These are phyloP conservation scores for Lentithecium fluviatile DNA, from an alignment of 495 filamentous ascomycete species.

Conservation along the genomic window DNA sequence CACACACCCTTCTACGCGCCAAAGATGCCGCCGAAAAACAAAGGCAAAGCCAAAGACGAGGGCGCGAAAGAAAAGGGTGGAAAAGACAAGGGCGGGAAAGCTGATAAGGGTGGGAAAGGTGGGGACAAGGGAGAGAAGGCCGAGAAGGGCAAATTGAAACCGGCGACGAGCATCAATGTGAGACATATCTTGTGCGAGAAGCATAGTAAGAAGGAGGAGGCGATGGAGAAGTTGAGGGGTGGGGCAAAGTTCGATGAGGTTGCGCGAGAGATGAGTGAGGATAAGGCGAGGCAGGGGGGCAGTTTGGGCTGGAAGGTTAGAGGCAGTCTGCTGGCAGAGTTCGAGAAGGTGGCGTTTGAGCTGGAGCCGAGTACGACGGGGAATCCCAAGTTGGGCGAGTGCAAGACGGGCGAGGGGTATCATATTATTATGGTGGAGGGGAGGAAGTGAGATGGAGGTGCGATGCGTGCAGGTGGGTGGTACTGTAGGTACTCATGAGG, in stretches of 20 bases:
- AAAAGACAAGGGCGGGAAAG: not conserved
- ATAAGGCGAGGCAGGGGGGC: slow-evolving; percentile 82
- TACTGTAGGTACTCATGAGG: too few species aligned
- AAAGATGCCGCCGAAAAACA: slow-evolving; percentile 57
- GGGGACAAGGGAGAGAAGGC: not conserved
- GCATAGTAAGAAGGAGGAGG: slow-evolving; percentile 83
- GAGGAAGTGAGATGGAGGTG: slow-evolving; percentile 51
- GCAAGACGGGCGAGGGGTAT: slow-evolving; percentile 85
- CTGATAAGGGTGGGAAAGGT: slow-evolving; percentile 44
- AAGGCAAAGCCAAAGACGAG: slow-evolving; percentile 50
- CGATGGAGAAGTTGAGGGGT: slow-evolving; percentile 69
- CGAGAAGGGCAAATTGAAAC: slow-evolving; percentile 60
- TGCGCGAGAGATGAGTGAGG: slow-evolving; percentile 79
- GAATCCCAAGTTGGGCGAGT: slow-evolving; percentile 73
- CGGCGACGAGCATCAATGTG: slow-evolving; percentile 77
- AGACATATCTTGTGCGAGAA: slow-evolving; percentile 93
- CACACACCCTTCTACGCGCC: not conserved
- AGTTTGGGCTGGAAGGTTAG: slow-evolving; percentile 80
- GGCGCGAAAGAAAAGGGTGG: slow-evolving; percentile 49
- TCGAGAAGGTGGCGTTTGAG: slow-evolving; percentile 79
- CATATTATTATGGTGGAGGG: slow-evolving; percentile 90
- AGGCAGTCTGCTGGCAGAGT: slow-evolving; percentile 68
- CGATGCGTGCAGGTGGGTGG: not conserved
- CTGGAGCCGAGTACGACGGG: slow-evolving; percentile 73
- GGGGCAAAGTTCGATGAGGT: slow-evolving; percentile 88